Conservation (phyloP, 257 asterid genomes). For the Marsdenia floribunda region DNA sequence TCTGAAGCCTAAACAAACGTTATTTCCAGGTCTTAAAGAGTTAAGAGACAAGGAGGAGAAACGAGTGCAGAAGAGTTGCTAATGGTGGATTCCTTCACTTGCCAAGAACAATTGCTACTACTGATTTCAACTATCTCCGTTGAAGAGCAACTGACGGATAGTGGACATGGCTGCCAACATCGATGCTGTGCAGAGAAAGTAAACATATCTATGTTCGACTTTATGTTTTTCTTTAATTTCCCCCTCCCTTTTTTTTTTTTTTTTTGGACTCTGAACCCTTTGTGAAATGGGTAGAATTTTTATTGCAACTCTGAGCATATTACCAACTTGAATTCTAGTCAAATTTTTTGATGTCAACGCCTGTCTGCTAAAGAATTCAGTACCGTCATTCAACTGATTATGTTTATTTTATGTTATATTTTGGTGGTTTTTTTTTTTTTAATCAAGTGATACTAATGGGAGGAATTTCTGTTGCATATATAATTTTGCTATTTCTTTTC, state of each 20-base stretch:
- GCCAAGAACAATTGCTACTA: not conserved
- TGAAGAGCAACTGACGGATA: not conserved
- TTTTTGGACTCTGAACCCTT: not conserved
- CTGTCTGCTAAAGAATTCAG: not conserved
- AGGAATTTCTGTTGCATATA: not conserved
- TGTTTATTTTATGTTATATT: no score
- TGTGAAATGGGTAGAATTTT: not conserved
- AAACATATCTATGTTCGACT: not conserved
- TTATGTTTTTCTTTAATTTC: slow-evolving; percentile 6
- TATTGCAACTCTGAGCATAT: not conserved
- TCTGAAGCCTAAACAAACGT: not conserved
- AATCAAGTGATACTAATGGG: not conserved
- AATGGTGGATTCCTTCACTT: not conserved
- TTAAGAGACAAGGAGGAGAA: not conserved
- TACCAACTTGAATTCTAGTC: not conserved
- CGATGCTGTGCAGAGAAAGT: slow-evolving; percentile 63
- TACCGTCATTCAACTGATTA: not conserved
- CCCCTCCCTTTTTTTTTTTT: not conserved
- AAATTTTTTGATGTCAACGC: not conserved
- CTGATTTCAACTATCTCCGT: not conserved
- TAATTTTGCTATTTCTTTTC: not conserved
- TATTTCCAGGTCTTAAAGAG: not conserved
- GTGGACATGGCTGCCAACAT: slow-evolving; percentile 50
- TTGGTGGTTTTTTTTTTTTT: no score
- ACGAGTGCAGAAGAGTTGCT: not conserved